Evolutionary conservation across 2,329 filamentous ascomycete genomes (phyloP).

Genomic region (Pseudogymnoascus sp.): DNA sequence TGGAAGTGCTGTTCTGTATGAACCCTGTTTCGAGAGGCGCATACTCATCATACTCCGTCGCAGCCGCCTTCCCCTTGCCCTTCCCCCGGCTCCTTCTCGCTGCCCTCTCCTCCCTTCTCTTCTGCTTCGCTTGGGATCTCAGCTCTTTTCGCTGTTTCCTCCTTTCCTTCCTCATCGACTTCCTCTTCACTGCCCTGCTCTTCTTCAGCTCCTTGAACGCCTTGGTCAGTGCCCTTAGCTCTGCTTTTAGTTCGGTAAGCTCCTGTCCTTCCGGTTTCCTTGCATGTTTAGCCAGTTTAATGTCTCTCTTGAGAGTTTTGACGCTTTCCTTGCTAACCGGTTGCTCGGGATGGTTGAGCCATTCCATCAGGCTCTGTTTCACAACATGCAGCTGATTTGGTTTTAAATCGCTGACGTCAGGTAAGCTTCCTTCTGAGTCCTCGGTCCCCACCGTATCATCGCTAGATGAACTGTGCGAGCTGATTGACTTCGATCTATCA

Average conservation of each 20-base stretch:
- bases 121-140: conserved; percentile 10
- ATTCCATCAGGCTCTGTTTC: conserved; percentile 36
- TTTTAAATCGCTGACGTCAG: conserved; percentile 42
- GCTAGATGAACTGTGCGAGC: conserved; percentile 19
- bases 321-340: conserved; percentile 39
- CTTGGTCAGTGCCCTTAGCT: conserved; percentile 37
- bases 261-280: conserved; percentile 20
- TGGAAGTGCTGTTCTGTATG: neutral
- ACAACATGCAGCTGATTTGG: conserved; percentile 41
- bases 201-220: conserved; percentile 37
- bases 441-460: neutral
- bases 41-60: conserved; percentile 13
- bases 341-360: conserved; percentile 42
- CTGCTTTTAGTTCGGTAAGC: conserved; percentile 32
- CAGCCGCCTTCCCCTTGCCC: conserved; percentile 26
- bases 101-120: conserved; percentile 16
- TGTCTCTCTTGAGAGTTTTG: conserved; percentile 33
- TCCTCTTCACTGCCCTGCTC: conserved; percentile 26
- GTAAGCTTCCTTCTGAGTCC: neutral
- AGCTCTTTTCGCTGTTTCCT: conserved; percentile 9
- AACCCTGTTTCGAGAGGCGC: neutral
- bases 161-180: conserved; percentile 19
- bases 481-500: conserved; percentile 19
- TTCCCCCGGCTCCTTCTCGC: conserved; percentile 23
- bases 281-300: conserved; percentile 32